Percentiles rank a stretch among this genome's conserved stretches.
Conservation (phyloP, 2,329 filamentous ascomycete genomes). For the Thielaviopsis punctulata region DNA sequence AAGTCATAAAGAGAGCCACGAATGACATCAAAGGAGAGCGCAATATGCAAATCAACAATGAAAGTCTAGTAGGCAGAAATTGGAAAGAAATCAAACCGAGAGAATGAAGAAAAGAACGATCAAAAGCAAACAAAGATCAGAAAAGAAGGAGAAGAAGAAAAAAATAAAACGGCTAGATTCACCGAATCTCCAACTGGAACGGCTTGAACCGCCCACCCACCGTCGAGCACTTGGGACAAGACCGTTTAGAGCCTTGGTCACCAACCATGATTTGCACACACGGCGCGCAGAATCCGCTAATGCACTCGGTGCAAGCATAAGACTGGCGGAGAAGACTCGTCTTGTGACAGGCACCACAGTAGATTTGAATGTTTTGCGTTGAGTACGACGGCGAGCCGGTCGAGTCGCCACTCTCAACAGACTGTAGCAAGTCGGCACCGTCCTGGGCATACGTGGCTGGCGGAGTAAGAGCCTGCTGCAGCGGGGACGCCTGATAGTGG, state of each 20-base stretch:
- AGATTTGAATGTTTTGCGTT: constrained; percentile 69
- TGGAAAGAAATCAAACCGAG: constrained; percentile 8
- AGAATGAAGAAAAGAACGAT: constrained; percentile 10
- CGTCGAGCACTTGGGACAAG: constrained; percentile 63
- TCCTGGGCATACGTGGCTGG: constrained; percentile 49
- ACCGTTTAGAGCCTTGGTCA: constrained; percentile 57
- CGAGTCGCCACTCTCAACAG: constrained; percentile 63
- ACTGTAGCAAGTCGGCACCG: constrained; percentile 66
- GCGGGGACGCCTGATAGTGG: constrained; percentile 69
- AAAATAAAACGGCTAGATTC: constrained; percentile 18
- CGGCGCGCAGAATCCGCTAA: constrained; percentile 76
- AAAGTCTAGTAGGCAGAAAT: constrained; percentile 1
- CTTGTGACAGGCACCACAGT: constrained; percentile 74
- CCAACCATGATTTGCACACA: constrained; percentile 70
- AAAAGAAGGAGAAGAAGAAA: constrained; percentile 11
- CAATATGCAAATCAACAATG: constrained; percentile 8
- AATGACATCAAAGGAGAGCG: constrained; percentile 9
- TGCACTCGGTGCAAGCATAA: constrained; percentile 90
- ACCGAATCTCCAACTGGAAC: constrained; percentile 69
- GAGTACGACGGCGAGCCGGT: constrained; percentile 58
- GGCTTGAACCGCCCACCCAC: constrained; percentile 70
- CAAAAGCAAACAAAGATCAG: no score
- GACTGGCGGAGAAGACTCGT: constrained; percentile 64
- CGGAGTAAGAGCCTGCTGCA: constrained; percentile 81
- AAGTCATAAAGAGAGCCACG: constrained; percentile 6